These are phyloP conservation scores for Sclerotinia subarctica DNA, from an alignment of 2,329 filamentous ascomycete species.

Conservation along the genomic window DNA sequence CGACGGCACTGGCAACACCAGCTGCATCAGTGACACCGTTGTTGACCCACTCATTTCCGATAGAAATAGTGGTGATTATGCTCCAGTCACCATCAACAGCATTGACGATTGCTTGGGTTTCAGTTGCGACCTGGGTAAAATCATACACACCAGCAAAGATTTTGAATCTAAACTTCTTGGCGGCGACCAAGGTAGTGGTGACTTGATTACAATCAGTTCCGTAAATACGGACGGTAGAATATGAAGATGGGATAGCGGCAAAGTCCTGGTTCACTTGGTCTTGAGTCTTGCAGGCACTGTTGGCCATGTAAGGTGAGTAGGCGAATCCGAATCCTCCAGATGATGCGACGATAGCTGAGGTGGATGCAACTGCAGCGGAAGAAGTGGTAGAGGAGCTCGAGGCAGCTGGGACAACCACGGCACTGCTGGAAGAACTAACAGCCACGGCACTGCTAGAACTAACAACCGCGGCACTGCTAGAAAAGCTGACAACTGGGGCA, in stretches of 20 bases:
- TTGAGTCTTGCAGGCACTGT: slow-evolving; percentile 63
- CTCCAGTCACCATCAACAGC: slow-evolving; percentile 62
- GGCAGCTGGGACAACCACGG: slow-evolving; percentile 15
- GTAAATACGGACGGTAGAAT: slow-evolving; percentile 70
- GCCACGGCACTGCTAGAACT: slow-evolving; percentile 1
- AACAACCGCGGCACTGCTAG: background rate
- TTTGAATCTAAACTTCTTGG: slow-evolving; percentile 61
- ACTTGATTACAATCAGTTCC: slow-evolving; percentile 78
- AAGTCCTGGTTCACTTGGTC: slow-evolving; percentile 65
- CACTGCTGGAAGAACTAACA: background rate
- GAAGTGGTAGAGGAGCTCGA: slow-evolving; percentile 24
- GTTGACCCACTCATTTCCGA: slow-evolving; percentile 82
- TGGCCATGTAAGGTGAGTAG: slow-evolving; percentile 56
- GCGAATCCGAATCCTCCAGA: slow-evolving; percentile 47
- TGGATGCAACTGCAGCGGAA: slow-evolving; percentile 21
- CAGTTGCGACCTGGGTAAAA: slow-evolving; percentile 43
- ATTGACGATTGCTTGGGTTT: slow-evolving; percentile 60
- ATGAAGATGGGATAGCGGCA: slow-evolving; percentile 48
- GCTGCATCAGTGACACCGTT: slow-evolving; percentile 51
- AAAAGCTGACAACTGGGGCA: background rate
- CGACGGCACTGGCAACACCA: slow-evolving; percentile 57
- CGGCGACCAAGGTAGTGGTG: slow-evolving; percentile 60
- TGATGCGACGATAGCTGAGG: slow-evolving; percentile 16
- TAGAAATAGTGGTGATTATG: slow-evolving; percentile 64
- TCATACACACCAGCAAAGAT: slow-evolving; percentile 75